phyloP scores from a whole-genome alignment of 352 stramenopile species.

The Phytopythium ostracodes region DNA sequence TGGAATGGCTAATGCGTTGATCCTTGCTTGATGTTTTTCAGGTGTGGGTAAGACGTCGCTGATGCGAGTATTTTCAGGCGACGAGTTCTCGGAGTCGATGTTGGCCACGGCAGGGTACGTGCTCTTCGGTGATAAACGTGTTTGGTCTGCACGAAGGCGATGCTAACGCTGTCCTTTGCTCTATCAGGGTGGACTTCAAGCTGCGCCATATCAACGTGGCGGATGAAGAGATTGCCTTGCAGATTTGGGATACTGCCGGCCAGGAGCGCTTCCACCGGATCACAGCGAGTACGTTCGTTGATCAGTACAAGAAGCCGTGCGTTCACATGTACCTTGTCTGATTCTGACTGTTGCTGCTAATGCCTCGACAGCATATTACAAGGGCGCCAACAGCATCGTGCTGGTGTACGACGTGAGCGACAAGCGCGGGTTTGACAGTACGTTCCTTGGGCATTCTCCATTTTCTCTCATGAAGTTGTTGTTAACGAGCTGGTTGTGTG shows the following conservation, averaged over 20 bases:
- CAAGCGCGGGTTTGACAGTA: slow-evolving; percentile 90
- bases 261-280: slow-evolving; percentile 94
- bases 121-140: background rate
- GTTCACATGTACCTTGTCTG: background rate
- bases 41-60: slow-evolving; percentile 92
- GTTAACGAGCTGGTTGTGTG: slow-evolving; percentile 9
- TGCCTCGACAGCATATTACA: slow-evolving; percentile 86
- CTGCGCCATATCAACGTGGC: slow-evolving; percentile 80
- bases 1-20: slow-evolving; percentile 6
- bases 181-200: slow-evolving; percentile 90
- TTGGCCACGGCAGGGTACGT: slow-evolving; percentile 87
- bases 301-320: background rate
- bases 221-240: slow-evolving; percentile 86
- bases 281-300: slow-evolving; percentile 80
- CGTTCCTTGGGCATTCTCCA: slow-evolving; percentile 15
- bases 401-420: slow-evolving; percentile 93
- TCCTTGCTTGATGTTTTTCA: slow-evolving; percentile 11
- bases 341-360: background rate
- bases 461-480: slow-evolving; percentile 7
- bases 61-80: slow-evolving; percentile 91
- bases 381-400: slow-evolving; percentile 91
- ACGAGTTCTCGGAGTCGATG: slow-evolving; percentile 90
- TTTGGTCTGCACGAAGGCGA: background rate
- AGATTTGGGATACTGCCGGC: slow-evolving; percentile 95
- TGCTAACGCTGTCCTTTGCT: slow-evolving; percentile 5